Evolutionary conservation across 371 early-diverging fungal genomes (phyloP).

Genomic region (Rhizopus arrhizus): DNA sequence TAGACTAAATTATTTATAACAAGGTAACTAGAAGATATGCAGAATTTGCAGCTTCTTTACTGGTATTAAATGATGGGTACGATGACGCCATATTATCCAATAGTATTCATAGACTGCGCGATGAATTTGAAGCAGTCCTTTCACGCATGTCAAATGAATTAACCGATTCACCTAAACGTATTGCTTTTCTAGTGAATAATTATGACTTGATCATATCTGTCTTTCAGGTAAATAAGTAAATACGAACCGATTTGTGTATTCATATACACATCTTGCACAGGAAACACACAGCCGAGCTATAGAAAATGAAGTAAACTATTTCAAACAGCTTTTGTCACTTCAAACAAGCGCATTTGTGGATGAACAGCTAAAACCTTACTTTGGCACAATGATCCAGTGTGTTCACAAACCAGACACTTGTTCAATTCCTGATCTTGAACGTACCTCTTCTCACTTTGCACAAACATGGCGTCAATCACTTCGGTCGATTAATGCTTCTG

Average conservation of each 20-base stretch:
- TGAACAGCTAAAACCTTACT: constrained; percentile 77
- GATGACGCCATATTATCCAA: constrained; percentile 77
- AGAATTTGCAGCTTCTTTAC: constrained; percentile 87
- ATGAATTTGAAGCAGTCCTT: constrained; percentile 75
- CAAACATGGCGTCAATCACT: constrained; percentile 79
- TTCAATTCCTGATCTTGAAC: constrained; percentile 52
- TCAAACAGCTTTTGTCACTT: constrained; percentile 65
- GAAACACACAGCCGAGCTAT: constrained; percentile 67
- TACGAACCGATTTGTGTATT: background rate
- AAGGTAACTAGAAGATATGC: constrained; percentile 77
- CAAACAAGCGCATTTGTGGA: constrained; percentile 85
- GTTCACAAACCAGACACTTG: constrained; percentile 65
- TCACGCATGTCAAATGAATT: constrained; percentile 75
- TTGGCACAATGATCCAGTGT: constrained; percentile 77
- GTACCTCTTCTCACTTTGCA: constrained; percentile 74
- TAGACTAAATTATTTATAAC: background rate
- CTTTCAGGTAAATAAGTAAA: constrained; percentile 48
- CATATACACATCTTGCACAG: constrained; percentile 32
- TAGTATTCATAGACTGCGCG: constrained; percentile 74
- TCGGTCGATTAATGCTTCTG: constrained; percentile 74
- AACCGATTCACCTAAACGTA: constrained; percentile 62
- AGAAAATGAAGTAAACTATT: constrained; percentile 75
- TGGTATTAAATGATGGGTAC: constrained; percentile 82
- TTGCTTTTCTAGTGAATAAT: constrained; percentile 89
- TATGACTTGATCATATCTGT: constrained; percentile 83